These are phyloP conservation scores for Friedmanniomyces simplex DNA, from an alignment of 495 filamentous ascomycete genomes.

Conservation along the genomic window DNA sequence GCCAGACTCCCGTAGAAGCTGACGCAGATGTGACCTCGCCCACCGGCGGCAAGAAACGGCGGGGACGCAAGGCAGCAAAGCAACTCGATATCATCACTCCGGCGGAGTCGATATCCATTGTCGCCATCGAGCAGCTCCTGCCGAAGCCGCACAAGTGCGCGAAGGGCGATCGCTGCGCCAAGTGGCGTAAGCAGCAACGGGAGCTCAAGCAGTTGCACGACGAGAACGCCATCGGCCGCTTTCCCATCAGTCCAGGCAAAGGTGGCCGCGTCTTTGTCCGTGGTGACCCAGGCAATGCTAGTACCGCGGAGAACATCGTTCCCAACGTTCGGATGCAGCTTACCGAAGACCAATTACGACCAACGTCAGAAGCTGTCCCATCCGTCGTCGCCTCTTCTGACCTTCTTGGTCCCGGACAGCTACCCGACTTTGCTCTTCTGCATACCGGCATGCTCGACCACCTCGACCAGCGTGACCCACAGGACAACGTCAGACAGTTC, in stretches of 20 bases:
- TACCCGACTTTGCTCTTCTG: conserved; percentile 49
- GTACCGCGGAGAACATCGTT: conserved; percentile 46
- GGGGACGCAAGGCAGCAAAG: conserved; percentile 38
- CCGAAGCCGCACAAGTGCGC: conserved; percentile 77
- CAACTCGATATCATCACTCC: conserved; percentile 51
- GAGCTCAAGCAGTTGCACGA: conserved; percentile 55
- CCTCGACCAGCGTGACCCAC: conserved; percentile 63
- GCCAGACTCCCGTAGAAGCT: conserved; percentile 27
- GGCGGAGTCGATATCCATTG: conserved; percentile 77
- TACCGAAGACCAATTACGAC: conserved; percentile 30
- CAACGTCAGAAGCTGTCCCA: conserved; percentile 53
- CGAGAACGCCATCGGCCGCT: conserved; percentile 40
- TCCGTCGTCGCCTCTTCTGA: conserved; percentile 89
- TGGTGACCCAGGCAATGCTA: conserved; percentile 62
- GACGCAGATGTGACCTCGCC: conserved; percentile 29
- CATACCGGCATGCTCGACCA: conserved; percentile 59
- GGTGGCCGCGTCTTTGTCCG: conserved; percentile 53
- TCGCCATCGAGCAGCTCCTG: conserved; percentile 79
- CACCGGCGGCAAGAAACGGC: conserved; percentile 32
- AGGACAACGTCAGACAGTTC: conserved; percentile 85
- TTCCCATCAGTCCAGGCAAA: conserved; percentile 45
- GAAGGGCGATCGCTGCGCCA: conserved; percentile 82
- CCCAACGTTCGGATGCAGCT: conserved; percentile 26
- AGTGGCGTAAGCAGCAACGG: conserved; percentile 63
- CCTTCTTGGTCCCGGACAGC: conserved; percentile 57